phyloP scores from a whole-genome alignment of 805 yeast species.

The Candida alai region DNA sequence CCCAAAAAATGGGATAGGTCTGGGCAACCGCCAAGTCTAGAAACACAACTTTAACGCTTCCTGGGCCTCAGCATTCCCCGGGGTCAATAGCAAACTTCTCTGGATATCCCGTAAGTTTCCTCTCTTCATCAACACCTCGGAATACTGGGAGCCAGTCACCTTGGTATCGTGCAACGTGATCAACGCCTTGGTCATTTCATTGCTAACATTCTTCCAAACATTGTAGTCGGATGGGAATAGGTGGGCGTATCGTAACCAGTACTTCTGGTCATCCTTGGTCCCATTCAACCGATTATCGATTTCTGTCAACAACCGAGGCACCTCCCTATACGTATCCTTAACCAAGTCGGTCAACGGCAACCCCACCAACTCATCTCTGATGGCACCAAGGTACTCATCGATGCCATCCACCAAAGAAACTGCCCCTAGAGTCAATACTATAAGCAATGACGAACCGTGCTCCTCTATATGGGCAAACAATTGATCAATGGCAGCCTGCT shows the following conservation, averaged over 20 bases:
- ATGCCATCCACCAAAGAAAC: constrained; percentile 63
- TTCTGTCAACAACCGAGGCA: constrained; percentile 57
- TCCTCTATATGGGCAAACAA: constrained; percentile 60
- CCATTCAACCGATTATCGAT: constrained; percentile 41
- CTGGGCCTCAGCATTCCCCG: constrained; percentile 26
- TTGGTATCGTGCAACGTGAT: constrained; percentile 49
- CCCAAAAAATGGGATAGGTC: no score
- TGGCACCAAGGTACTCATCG: constrained; percentile 57
- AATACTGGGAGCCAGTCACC: constrained; percentile 47
- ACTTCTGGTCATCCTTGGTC: constrained; percentile 12
- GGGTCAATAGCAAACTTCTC: constrained; percentile 63
- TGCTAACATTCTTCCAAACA: constrained; percentile 67
- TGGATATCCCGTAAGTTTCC: constrained; percentile 56
- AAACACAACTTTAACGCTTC: constrained; percentile 8
- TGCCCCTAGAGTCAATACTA: constrained; percentile 76
- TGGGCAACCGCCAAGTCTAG: no score
- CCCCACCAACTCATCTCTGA: constrained; percentile 59
- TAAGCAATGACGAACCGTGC: constrained; percentile 61
- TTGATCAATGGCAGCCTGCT: constrained; percentile 82
- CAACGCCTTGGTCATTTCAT: constrained; percentile 53
- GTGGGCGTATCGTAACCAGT: constrained; percentile 70
- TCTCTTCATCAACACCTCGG: constrained; percentile 46
- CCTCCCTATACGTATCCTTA: constrained; percentile 48
- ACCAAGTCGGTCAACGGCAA: constrained; percentile 45
- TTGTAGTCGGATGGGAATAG: constrained; percentile 67